Conservation (phyloP, 2,329 filamentous ascomycete species). For the Diaporthe helianthi region DNA sequence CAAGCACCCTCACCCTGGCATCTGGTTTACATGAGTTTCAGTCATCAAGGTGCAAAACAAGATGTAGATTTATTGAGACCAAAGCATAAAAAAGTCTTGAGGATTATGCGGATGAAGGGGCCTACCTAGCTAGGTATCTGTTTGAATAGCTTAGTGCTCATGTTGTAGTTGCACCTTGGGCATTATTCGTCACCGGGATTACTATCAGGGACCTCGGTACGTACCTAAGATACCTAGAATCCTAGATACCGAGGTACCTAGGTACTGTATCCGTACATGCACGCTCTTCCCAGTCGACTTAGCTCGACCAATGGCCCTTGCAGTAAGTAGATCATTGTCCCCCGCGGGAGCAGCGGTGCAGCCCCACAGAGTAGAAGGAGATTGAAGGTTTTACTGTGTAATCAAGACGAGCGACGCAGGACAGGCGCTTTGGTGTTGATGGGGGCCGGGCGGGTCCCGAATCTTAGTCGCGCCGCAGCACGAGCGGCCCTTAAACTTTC, state of each 20-base stretch:
- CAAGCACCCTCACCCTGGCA: not conserved
- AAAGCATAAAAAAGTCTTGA: not conserved
- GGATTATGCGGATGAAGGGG: not conserved
- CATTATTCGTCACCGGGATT: too few species aligned
- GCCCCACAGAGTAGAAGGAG: conserved; percentile 13
- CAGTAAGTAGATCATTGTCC: too few species aligned
- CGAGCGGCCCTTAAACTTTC: not conserved
- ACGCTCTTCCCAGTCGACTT: not conserved
- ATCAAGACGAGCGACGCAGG: not conserved
- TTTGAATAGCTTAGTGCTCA: too few species aligned
- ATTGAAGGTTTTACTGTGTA: conserved; percentile 24
- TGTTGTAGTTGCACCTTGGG: too few species aligned
- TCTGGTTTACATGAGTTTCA: not conserved
- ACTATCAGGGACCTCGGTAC: too few species aligned
- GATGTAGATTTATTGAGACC: not conserved
- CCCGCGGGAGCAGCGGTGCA: conserved; percentile 1
- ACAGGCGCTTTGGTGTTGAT: conserved; percentile 9
- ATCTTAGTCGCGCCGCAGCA: not conserved
- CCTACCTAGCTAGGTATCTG: too few species aligned
- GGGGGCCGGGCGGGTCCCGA: not conserved
- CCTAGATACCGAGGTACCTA: too few species aligned
- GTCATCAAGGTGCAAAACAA: not conserved
- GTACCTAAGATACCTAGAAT: not conserved
- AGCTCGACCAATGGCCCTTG: not conserved
- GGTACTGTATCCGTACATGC: not conserved